phyloP scores from a whole-genome alignment of 352 stramenopile species.

The Phytophthora capsici region DNA sequence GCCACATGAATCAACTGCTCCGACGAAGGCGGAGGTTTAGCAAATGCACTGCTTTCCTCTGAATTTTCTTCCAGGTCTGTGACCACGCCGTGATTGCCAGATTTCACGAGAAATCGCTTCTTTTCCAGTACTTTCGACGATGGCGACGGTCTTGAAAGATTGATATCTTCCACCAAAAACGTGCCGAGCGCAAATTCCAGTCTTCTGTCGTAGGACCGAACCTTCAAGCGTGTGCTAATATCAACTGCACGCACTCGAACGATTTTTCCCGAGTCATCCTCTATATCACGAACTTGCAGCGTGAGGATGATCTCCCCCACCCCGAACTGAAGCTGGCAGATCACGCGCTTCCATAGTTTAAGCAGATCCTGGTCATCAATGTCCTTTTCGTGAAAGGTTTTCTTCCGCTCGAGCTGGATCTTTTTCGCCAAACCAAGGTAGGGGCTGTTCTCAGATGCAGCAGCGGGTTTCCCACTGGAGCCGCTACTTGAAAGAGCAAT shows the following conservation, averaged over 20 bases:
- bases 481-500: conserved; percentile 32
- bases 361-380: conserved; percentile 74
- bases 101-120: conserved; percentile 70
- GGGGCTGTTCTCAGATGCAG: conserved; percentile 35
- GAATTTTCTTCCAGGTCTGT: conserved; percentile 26
- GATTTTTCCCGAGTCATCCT: conserved; percentile 47
- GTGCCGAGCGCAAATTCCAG: conserved; percentile 78
- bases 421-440: conserved; percentile 49
- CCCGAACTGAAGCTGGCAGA: conserved; percentile 66
- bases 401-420: conserved; percentile 46
- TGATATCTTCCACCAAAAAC: conserved; percentile 76
- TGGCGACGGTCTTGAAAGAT: conserved; percentile 37
- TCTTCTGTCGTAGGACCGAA: conserved; percentile 71
- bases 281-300: conserved; percentile 63
- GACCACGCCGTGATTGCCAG: conserved; percentile 48
- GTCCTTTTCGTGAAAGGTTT: conserved; percentile 53
- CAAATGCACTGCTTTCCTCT: conserved; percentile 1
- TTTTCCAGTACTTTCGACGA: conserved; percentile 38
- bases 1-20: conserved; percentile 71
- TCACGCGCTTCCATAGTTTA: conserved; percentile 80
- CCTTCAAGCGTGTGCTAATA: conserved; percentile 67
- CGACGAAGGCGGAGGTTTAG: conserved; percentile 32
- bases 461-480: conserved; percentile 26
- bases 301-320: conserved; percentile 58
- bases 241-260: conserved; percentile 60